Percentiles rank a stretch among this genome's conserved stretches.
Conservation (phyloP, 225 moss, liverwort and hornwort genomes). For the Lunularia cruciata region DNA sequence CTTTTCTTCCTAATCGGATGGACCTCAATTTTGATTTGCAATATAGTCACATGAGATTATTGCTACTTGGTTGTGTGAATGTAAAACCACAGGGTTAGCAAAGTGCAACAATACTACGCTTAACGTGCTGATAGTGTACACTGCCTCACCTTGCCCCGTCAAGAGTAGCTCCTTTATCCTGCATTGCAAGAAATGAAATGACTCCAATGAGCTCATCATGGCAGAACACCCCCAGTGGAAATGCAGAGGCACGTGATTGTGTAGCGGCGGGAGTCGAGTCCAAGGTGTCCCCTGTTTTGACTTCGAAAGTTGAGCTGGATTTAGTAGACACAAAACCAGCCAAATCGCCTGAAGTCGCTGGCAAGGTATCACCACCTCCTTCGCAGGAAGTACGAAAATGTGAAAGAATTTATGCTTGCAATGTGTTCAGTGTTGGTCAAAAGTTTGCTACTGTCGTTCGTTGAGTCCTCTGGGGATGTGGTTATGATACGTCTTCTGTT, state of each 20-base stretch:
- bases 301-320: conserved; percentile 7
- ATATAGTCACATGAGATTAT: too few relatives aligned
- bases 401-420: too few relatives aligned
- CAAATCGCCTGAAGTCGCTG: not conserved
- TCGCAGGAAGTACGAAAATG: too few relatives aligned
- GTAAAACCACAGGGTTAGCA: too few relatives aligned
- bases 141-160: too few relatives aligned
- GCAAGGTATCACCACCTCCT: conserved; percentile 41
- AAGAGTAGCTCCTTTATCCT: not conserved
- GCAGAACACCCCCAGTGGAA: conserved; percentile 45
- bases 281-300: conserved; percentile 1
- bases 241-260: conserved; percentile 29
- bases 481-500: not conserved
- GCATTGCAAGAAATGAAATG: not conserved
- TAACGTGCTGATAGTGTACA: too few relatives aligned
- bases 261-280: conserved; percentile 15
- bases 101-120: too few relatives aligned
- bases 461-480: not conserved
- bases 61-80: too few relatives aligned
- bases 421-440: not conserved
- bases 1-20: too few relatives aligned
- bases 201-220: conserved; percentile 34
- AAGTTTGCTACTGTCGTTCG: too few relatives aligned
- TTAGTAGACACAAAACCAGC: not conserved
- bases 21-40: too few relatives aligned